A percentile compares a stretch with the other conserved stretches of the same genome.
Conservation (phyloP, 441 rosid species). For the Flueggea neowawraea region DNA sequence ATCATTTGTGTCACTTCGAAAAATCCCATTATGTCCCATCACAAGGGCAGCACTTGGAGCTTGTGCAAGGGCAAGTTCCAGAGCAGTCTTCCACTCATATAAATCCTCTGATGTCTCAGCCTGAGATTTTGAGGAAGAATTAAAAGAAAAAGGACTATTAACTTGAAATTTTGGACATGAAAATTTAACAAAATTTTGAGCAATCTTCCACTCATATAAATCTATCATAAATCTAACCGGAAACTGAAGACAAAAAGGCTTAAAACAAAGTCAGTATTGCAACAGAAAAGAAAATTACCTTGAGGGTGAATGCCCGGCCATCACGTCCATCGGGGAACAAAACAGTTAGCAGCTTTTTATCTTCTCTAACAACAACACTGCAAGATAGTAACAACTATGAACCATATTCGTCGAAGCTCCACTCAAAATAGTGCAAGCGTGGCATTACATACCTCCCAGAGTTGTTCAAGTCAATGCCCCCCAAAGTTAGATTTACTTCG, state of each 20-base stretch:
- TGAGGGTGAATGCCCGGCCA: constrained; percentile 98
- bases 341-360: constrained; percentile 90
- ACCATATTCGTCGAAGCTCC: constrained; percentile 18
- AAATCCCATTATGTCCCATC: constrained; percentile 96
- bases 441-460: constrained; percentile 76
- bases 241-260: constrained; percentile 11
- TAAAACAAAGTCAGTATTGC: not conserved
- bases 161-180: not conserved
- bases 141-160: constrained; percentile 4
- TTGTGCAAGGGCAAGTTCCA: constrained; percentile 89
- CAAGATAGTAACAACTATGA: constrained; percentile 27
- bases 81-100: constrained; percentile 93
- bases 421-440: constrained; percentile 13
- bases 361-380: constrained; percentile 98
- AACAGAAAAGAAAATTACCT: constrained; percentile 40
- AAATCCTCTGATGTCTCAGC: constrained; percentile 96
- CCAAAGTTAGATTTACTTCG: constrained; percentile 91
- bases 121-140: constrained; percentile 36
- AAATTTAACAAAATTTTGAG: constrained; percentile 1
- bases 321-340: constrained; percentile 99
- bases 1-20: constrained; percentile 68
- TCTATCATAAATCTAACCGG: not conserved
- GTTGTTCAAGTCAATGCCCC: constrained; percentile 97
- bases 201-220: not conserved
- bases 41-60: constrained; percentile 98